Conservation (phyloP, 495 filamentous ascomycete species). For the Podospora pseudopauciseta region DNA sequence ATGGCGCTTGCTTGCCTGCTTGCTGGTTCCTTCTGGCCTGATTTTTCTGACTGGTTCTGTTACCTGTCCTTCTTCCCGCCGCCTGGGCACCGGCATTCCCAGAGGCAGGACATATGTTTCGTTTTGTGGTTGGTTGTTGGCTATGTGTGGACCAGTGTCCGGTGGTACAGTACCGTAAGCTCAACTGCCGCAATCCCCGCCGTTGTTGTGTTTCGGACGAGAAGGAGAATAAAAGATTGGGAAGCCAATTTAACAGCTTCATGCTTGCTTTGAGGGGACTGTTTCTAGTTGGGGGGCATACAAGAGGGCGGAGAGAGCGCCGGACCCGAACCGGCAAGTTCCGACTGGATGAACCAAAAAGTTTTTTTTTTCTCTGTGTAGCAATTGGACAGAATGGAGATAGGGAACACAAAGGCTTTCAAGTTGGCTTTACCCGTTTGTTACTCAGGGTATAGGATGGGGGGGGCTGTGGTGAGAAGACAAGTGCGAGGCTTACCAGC, state of each 20-base stretch:
- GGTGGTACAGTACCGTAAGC: background rate
- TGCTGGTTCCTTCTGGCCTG: background rate
- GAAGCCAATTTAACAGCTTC: background rate
- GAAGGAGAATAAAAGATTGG: background rate
- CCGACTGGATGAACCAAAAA: background rate
- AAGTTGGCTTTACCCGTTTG: background rate
- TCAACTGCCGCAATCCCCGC: background rate
- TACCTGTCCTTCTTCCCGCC: background rate
- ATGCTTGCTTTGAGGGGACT: background rate
- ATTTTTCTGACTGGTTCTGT: background rate
- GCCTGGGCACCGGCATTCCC: constrained; percentile 2
- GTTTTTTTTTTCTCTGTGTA: background rate
- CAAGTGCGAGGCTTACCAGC: background rate
- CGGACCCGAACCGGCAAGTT: background rate
- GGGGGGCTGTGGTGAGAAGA: background rate
- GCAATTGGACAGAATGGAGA: background rate
- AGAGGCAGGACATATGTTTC: background rate
- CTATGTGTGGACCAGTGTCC: background rate
- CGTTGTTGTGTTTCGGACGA: background rate
- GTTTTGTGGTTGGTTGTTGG: background rate
- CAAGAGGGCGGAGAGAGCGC: background rate
- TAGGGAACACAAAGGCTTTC: background rate
- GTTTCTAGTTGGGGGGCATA: background rate
- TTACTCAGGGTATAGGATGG: background rate
- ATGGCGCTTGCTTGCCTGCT: background rate